A percentile compares a stretch with the other conserved stretches of the same genome.
phyloP scores from a whole-genome alignment of 441 rosid genomes.

The Rhodomyrtus psidioides region DNA sequence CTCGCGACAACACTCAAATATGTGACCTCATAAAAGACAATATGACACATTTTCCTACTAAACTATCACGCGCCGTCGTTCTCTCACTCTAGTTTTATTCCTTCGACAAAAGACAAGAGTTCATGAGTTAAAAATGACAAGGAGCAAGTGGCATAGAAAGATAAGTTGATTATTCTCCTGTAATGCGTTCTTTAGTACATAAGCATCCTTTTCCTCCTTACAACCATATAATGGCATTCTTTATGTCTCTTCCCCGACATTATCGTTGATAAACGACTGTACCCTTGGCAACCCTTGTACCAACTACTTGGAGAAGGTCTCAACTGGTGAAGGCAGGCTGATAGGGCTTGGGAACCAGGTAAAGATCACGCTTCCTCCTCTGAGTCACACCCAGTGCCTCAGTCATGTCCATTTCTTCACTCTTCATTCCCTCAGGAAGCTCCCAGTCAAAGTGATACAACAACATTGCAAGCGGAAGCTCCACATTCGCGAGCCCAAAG shows the following conservation, averaged over 20 bases:
- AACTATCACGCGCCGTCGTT: too few relatives aligned
- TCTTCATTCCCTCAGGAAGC: slow-evolving; percentile 1
- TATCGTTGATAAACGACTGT: background rate
- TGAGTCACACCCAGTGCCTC: slow-evolving; percentile 3
- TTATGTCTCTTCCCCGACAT: background rate
- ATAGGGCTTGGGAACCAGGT: slow-evolving; percentile 8
- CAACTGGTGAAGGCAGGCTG: background rate
- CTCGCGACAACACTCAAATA: too few relatives aligned
- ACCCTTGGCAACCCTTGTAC: background rate
- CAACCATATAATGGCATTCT: too few relatives aligned
- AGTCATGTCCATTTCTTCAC: slow-evolving; percentile 10
- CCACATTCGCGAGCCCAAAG: too few relatives aligned
- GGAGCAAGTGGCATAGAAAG: background rate
- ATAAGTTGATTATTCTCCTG: too few relatives aligned
- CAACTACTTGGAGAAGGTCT: background rate
- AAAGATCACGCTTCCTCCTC: slow-evolving; percentile 14
- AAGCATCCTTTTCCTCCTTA: too few relatives aligned
- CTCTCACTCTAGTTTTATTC: too few relatives aligned
- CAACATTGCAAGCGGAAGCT: too few relatives aligned
- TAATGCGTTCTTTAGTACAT: background rate
- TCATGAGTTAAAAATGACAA: background rate
- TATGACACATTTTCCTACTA: too few relatives aligned
- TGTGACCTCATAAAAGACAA: too few relatives aligned
- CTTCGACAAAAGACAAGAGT: too few relatives aligned
- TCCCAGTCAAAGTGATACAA: background rate